Evolutionary conservation across 1,284 basidiomycete species (phyloP).

Genomic region (Leucoagaricus sp.): DNA sequence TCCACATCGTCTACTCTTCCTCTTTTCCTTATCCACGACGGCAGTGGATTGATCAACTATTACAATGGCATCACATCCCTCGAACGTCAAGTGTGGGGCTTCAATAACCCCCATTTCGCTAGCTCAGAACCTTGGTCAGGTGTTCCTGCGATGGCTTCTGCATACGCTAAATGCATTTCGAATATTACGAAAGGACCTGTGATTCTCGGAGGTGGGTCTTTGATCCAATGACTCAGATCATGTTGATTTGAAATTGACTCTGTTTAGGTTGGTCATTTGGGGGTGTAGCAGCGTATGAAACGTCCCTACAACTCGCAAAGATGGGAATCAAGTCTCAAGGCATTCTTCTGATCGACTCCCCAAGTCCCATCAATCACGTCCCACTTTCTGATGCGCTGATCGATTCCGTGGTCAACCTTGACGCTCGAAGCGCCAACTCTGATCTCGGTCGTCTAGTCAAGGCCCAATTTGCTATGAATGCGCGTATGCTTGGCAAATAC

Average conservation of each 20-base stretch:
- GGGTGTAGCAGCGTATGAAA: slow-evolving; percentile 68
- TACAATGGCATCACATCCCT: slow-evolving; percentile 52
- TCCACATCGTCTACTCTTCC: slow-evolving; percentile 32
- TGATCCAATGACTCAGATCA: too few relatives aligned
- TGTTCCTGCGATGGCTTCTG: slow-evolving; percentile 52
- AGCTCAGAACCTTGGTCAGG: slow-evolving; percentile 45
- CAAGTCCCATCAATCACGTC: slow-evolving; percentile 51
- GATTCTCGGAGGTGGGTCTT: slow-evolving; percentile 63
- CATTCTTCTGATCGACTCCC: slow-evolving; percentile 67
- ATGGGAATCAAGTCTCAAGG: slow-evolving; percentile 50
- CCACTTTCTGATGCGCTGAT: slow-evolving; percentile 22
- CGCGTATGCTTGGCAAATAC: slow-evolving; percentile 42
- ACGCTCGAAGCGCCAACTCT: slow-evolving; percentile 22
- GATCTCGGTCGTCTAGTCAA: slow-evolving; percentile 32
- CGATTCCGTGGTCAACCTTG: slow-evolving; percentile 21
- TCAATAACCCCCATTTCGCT: slow-evolving; percentile 57
- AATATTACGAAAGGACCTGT: slow-evolving; percentile 36
- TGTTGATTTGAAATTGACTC: background rate
- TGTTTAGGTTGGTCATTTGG: slow-evolving; percentile 74
- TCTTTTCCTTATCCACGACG: slow-evolving; percentile 71
- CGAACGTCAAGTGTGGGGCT: slow-evolving; percentile 55
- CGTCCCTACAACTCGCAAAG: slow-evolving; percentile 50
- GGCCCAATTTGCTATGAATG: slow-evolving; percentile 46
- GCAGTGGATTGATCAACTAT: slow-evolving; percentile 58
- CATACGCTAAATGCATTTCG: slow-evolving; percentile 47